These are phyloP conservation scores for Bipolaris cookei DNA, from an alignment of 2,329 filamentous ascomycete genomes.

Conservation along the genomic window DNA sequence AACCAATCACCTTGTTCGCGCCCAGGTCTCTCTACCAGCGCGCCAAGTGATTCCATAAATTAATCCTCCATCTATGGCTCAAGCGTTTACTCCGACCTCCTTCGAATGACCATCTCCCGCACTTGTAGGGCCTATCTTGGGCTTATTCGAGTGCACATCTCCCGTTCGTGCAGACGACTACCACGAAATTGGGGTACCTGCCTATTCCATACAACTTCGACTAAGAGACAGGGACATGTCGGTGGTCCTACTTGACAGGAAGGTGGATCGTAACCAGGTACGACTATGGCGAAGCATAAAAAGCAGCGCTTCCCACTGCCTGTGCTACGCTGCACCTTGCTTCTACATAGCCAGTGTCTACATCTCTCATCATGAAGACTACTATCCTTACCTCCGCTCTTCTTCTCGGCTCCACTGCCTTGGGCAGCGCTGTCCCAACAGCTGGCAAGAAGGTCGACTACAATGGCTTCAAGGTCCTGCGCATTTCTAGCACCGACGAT, in stretches of 20 bases:
- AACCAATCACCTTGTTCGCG: conserved; percentile 23
- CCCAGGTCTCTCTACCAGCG: conserved; percentile 9
- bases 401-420: conserved; percentile 29
- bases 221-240: conserved; percentile 10
- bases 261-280: conserved; percentile 20
- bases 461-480: conserved; percentile 46
- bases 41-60: conserved; percentile 38
- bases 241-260: conserved; percentile 27
- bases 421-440: conserved; percentile 35
- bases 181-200: conserved; percentile 27
- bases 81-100: conserved; percentile 5
- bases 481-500: conserved; percentile 30
- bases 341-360: conserved; percentile 3
- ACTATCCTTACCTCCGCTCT: conserved; percentile 35
- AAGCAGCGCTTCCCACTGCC: background rate
- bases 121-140: conserved; percentile 18
- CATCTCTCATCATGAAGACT: conserved; percentile 36
- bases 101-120: conserved; percentile 28
- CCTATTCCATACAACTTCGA: conserved; percentile 25
- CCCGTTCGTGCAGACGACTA: conserved; percentile 28
- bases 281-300: conserved; percentile 22
- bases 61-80: conserved; percentile 34
- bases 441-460: conserved; percentile 44
- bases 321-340: conserved; percentile 1
- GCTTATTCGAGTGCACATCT: conserved; percentile 26